Base-by-base conservation (phyloP, 2,329 filamentous ascomycete species). In the Neofusicoccum sp. region DNA sequence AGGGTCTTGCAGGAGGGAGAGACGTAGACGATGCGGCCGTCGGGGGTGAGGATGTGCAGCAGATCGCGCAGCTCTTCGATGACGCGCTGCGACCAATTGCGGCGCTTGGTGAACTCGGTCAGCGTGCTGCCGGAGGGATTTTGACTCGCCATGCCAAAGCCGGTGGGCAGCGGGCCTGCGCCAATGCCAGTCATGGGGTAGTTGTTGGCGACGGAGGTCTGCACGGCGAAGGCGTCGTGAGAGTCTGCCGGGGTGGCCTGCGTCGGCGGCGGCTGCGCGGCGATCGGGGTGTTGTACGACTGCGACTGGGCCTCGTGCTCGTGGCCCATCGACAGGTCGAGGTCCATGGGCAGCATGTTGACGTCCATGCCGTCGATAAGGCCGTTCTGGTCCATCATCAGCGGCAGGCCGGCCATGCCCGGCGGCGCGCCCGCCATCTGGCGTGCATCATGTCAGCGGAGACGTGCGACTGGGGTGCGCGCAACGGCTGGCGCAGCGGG, bases 31-130 rank as follows among this genome's bases (percentile, higher is more conserved):
- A 98, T 88, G 65, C 89, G 86, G 38, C 92, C 91, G 68, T 95
- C 88, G 26, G 90, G 85, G 48, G 91, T 92, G 56, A 98, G 84
- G 62, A 98, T 92, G 71, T 96, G 88, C 60, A 96, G 77, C 67
- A 97, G 86, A 74, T 97, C 93, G 71, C 89, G 90, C 67, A 98
- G 80, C 79, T 96, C 93, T 74, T 96, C 90, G 26, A 97, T 85
- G 11, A 96, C 88, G 65, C 90, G 89, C 72, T 93, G 90, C 14
- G 91, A 89, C 93, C 93, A 97, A 71, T 95, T 87, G 63, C 83
- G 77, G 61, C 86, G 78, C 72, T 87, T 87, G 14, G 84, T 88
- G 67, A 87, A 87, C 70, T 88, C 84, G 65, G 84, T 87, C 66
- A 87, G 73, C 6, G 83, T 86, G 74, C 82, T 86, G 56, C 78